Conservation (phyloP, 176 grass and related monocot species). For the Hordeum vulgare region DNA sequence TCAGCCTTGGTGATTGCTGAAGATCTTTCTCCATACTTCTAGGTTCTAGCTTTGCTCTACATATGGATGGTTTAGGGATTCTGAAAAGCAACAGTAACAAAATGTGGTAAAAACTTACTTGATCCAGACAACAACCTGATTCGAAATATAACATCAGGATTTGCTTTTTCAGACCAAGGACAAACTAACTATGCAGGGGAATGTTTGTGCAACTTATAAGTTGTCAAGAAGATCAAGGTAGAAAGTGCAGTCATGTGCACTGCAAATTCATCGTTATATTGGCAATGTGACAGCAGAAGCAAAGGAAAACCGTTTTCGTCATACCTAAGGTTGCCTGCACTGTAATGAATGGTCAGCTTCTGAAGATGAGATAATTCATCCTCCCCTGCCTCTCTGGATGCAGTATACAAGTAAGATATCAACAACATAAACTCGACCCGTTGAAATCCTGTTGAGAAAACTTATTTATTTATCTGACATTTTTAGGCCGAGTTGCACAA, state of each 20-base stretch:
- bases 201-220: neutral
- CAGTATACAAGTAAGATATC: slow-evolving; percentile 56
- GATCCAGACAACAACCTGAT: slow-evolving; percentile 53
- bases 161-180: neutral
- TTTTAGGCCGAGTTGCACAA: too few relatives aligned
- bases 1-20: neutral
- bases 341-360: slow-evolving; percentile 45
- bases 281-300: neutral
- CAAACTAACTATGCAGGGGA: neutral
- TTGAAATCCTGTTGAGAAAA: slow-evolving; percentile 24
- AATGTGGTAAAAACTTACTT: too few relatives aligned
- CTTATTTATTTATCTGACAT: too few relatives aligned
- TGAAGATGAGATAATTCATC: slow-evolving; percentile 53
- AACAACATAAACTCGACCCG: slow-evolving; percentile 69
- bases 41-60: too few relatives aligned
- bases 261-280: neutral
- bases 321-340: slow-evolving; percentile 56
- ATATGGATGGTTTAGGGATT: too few relatives aligned
- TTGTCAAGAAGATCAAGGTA: slow-evolving; percentile 16
- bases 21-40: slow-evolving; percentile 8
- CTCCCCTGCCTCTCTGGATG: slow-evolving; percentile 38
- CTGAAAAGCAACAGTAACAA: too few relatives aligned
- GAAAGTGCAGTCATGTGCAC: neutral
- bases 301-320: neutral
- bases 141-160: slow-evolving; percentile 12